Evolutionary conservation across 257 asterid species (phyloP).

Genomic region (Echium plantagineum): DNA sequence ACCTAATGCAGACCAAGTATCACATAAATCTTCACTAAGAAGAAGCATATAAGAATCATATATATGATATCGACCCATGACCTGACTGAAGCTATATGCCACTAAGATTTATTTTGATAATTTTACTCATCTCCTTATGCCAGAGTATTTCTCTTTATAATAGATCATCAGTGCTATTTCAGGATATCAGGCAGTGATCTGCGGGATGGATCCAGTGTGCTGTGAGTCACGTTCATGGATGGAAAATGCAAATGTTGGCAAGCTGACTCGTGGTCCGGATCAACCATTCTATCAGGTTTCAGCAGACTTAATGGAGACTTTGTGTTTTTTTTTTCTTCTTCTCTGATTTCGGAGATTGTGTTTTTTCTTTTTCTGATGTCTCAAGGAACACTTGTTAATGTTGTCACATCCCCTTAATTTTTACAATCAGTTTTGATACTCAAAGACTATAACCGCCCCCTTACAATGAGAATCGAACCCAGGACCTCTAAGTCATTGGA

Average conservation of each 20-base stretch:
- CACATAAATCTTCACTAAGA: too few relatives aligned
- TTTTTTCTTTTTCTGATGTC: constrained; percentile 1
- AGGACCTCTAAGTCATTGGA: too few relatives aligned
- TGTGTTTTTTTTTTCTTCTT: too few relatives aligned
- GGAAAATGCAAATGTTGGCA: constrained; percentile 65
- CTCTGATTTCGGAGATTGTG: too few relatives aligned
- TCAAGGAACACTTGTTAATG: neutral
- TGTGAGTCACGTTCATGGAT: constrained; percentile 92
- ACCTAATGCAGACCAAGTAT: too few relatives aligned
- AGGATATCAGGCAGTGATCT: constrained; percentile 87
- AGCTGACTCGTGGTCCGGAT: constrained; percentile 71
- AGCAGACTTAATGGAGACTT: neutral
- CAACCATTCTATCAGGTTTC: constrained; percentile 96
- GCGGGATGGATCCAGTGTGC: constrained; percentile 98
- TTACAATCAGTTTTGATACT: neutral
- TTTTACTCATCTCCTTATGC: neutral
- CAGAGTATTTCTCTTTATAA: neutral
- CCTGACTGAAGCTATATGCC: too few relatives aligned
- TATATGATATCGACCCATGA: too few relatives aligned
- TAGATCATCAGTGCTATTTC: constrained; percentile 15
- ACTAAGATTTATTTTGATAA: too few relatives aligned
- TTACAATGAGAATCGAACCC: too few relatives aligned
- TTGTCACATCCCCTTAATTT: neutral
- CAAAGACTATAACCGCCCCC: too few relatives aligned
- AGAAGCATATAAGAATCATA: too few relatives aligned